These are phyloP conservation scores for Ophiostoma quercus DNA, from an alignment of 2,329 filamentous ascomycete genomes.

Conservation along the genomic window DNA sequence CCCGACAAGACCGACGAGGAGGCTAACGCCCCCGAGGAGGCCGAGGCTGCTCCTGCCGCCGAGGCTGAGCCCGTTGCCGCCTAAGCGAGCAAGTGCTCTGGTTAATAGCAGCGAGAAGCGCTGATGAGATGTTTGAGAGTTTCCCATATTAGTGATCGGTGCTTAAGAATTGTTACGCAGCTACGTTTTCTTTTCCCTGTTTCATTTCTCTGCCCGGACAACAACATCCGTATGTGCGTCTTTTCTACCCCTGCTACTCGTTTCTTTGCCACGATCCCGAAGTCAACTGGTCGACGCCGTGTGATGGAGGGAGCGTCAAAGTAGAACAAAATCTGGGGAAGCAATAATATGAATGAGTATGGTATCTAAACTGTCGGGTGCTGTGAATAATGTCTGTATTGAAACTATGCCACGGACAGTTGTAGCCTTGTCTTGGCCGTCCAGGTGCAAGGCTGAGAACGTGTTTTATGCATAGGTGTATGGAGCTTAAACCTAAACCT, in stretches of 20 bases:
- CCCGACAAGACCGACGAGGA: constrained; percentile 94
- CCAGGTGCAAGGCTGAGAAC: background rate
- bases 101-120: constrained; percentile 19
- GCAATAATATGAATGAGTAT: constrained; percentile 22
- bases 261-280: constrained; percentile 15
- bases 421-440: background rate
- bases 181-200: background rate
- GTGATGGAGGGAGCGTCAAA: constrained; percentile 1
- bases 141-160: constrained; percentile 19
- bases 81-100: constrained; percentile 27
- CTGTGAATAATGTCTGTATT: background rate
- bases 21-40: constrained; percentile 42
- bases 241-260: constrained; percentile 16
- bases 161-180: constrained; percentile 19
- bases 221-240: constrained; percentile 16
- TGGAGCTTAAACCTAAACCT: background rate
- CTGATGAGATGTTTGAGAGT: constrained; percentile 16
- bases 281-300: constrained; percentile 1
- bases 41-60: constrained; percentile 31
- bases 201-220: constrained; percentile 8
- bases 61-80: constrained; percentile 32
- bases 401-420: background rate
- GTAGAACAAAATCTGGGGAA: constrained; percentile 20
- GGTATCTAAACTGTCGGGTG: background rate
- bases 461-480: background rate